Conservation (phyloP, 345 rosid species). For the Turnera subulata region DNA sequence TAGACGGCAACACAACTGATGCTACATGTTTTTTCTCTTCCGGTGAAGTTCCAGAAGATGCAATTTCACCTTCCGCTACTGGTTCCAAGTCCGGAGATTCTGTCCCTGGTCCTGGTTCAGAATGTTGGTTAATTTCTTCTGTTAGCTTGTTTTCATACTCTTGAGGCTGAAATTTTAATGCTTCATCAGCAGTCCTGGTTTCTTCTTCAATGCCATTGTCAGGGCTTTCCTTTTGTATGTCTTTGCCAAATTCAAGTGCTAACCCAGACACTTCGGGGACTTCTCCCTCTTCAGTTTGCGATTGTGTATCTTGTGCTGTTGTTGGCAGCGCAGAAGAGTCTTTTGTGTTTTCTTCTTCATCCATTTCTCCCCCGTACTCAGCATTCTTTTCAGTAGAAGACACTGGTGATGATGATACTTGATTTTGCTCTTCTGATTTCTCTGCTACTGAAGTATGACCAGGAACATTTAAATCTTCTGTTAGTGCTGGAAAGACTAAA, state of each 20-base stretch:
- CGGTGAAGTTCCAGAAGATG: no score
- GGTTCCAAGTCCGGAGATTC: constrained; percentile 1
- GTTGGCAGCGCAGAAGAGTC: not conserved
- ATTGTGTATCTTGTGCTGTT: no score
- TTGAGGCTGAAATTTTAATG: constrained; percentile 2
- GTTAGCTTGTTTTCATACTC: constrained; percentile 11
- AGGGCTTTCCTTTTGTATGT: constrained; percentile 10
- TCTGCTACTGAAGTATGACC: constrained; percentile 18
- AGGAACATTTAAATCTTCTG: constrained; percentile 10
- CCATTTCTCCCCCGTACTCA: not conserved
- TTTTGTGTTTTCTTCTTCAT: constrained; percentile 5
- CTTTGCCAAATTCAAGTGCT: constrained; percentile 7
- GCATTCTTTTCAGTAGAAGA: constrained; percentile 5
- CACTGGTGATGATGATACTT: constrained; percentile 1
- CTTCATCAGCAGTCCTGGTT: constrained; percentile 4
- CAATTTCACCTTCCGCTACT: constrained; percentile 15
- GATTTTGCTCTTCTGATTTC: constrained; percentile 24
- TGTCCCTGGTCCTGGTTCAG: not conserved
- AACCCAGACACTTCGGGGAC: not conserved
- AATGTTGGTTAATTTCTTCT: constrained; percentile 10
- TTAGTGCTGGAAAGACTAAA: constrained; percentile 2
- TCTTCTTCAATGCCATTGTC: constrained; percentile 12
- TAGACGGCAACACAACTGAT: no score
- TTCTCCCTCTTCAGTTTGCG: not conserved
- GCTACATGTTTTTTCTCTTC: no score